These are phyloP conservation scores for Talaromyces wortmannii DNA, from an alignment of 495 filamentous ascomycete species.

Conservation along the genomic window DNA sequence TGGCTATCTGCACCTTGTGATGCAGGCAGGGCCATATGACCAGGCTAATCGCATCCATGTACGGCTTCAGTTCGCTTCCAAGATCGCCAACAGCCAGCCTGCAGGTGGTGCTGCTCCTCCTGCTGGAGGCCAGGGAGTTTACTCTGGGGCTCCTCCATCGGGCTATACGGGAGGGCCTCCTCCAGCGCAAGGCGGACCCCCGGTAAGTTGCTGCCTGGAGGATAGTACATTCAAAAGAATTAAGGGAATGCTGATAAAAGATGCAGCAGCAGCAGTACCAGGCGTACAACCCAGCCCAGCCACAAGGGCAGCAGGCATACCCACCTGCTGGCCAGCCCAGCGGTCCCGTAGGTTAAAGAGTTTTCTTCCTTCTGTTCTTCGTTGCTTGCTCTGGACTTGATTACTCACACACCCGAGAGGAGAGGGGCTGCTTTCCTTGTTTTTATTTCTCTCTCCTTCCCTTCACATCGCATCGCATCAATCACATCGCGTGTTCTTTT, in stretches of 20 bases:
- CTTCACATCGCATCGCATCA: constrained; percentile 10
- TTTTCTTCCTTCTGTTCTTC: constrained; percentile 7
- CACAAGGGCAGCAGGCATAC: constrained; percentile 2
- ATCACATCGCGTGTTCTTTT: constrained; percentile 1
- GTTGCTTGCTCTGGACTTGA: not conserved
- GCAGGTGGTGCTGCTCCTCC: constrained; percentile 11
- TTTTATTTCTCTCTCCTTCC: constrained; percentile 5
- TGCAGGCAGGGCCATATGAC: not conserved
- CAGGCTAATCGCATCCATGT: not conserved
- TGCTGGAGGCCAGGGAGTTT: constrained; percentile 14
- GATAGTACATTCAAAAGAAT: not conserved
- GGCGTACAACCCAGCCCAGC: constrained; percentile 20
- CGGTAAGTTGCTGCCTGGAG: not conserved
- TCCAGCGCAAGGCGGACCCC: constrained; percentile 10
- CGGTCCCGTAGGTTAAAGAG: constrained; percentile 31
- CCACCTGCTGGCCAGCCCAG: constrained; percentile 8
- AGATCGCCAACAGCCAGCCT: constrained; percentile 31
- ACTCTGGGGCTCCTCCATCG: constrained; percentile 31
- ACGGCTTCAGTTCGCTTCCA: constrained; percentile 32
- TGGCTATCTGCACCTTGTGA: not conserved
- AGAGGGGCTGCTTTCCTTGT: constrained; percentile 3
- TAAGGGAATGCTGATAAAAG: not conserved
- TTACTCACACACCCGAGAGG: too few relatives aligned
- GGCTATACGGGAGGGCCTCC: constrained; percentile 39
- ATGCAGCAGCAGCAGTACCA: constrained; percentile 24